Percentiles rank a stretch among this genome's conserved stretches.
Conservation (phyloP, 73 alveolate genomes). For the Paramecium biaurelia region DNA sequence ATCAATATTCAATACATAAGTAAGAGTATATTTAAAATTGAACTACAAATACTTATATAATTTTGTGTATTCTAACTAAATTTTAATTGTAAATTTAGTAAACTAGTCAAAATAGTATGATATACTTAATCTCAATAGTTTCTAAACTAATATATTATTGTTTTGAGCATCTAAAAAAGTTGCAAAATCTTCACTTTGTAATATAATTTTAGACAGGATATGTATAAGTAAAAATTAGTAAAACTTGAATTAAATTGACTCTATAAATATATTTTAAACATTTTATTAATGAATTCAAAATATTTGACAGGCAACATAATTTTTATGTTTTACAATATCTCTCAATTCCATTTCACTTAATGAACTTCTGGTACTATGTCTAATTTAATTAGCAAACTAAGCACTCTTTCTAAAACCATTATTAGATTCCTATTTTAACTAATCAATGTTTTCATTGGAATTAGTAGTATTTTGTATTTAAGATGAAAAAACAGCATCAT, state of each 20-base stretch:
- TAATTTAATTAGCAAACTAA: neutral
- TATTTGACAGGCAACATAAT: neutral
- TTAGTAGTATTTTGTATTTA: neutral
- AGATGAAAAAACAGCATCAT: neutral
- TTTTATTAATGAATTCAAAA: neutral
- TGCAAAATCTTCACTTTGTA: neutral
- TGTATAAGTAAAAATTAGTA: neutral
- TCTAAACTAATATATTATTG: neutral
- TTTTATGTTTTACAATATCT: neutral
- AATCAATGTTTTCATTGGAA: neutral
- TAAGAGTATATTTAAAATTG: neutral
- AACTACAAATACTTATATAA: too few species aligned
- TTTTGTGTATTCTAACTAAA: neutral
- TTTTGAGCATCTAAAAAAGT: neutral
- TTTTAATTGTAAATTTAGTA: neutral
- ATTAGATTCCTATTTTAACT: neutral
- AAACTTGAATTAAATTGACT: neutral
- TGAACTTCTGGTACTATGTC: neutral
- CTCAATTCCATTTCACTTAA: slow-evolving; percentile 2
- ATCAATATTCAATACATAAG: neutral
- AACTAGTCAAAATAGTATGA: neutral
- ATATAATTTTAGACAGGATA: neutral
- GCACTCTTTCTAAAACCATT: neutral
- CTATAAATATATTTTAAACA: neutral
- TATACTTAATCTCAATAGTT: neutral